Conservation (phyloP, 1,284 basidiomycete species). For the Vanrija pseudolonga region DNA sequence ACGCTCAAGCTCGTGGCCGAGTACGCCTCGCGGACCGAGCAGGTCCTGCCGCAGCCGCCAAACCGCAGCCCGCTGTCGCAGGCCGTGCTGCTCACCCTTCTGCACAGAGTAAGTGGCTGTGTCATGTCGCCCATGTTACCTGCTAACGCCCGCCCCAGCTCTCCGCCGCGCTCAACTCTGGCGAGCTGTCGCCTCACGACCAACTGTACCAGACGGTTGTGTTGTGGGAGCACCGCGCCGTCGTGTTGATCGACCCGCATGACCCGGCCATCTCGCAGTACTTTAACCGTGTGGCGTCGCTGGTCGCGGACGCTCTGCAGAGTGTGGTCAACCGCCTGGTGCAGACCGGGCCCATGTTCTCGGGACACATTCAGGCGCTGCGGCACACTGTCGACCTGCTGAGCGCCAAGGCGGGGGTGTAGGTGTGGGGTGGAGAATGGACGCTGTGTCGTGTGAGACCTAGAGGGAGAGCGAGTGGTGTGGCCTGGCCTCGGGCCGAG, state of each 20-base stretch:
- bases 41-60: constrained; percentile 12
- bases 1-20: constrained; percentile 27
- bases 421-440: neutral
- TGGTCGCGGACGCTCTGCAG: constrained; percentile 3
- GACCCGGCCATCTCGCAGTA: constrained; percentile 12
- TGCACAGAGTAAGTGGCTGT: constrained; percentile 36
- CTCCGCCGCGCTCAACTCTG: constrained; percentile 16
- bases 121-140: neutral
- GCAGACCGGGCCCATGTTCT: neutral
- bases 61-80: constrained; percentile 26
- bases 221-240: constrained; percentile 26
- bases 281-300: constrained; percentile 11
- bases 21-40: constrained; percentile 19
- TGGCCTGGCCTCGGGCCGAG: too few relatives aligned
- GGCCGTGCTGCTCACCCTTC: constrained; percentile 37
- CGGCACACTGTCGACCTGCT: constrained; percentile 9
- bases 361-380: constrained; percentile 5
- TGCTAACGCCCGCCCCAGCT: constrained; percentile 12
- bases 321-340: neutral
- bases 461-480: neutral
- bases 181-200: constrained; percentile 25
- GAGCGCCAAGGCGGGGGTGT: neutral
- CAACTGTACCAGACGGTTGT: constrained; percentile 19
- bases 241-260: constrained; percentile 23
- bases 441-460: neutral